A percentile compares a stretch with the other conserved stretches of the same genome.
phyloP scores from a whole-genome alignment of 2,329 filamentous ascomycete species.

The Epichloe sylvatica region DNA sequence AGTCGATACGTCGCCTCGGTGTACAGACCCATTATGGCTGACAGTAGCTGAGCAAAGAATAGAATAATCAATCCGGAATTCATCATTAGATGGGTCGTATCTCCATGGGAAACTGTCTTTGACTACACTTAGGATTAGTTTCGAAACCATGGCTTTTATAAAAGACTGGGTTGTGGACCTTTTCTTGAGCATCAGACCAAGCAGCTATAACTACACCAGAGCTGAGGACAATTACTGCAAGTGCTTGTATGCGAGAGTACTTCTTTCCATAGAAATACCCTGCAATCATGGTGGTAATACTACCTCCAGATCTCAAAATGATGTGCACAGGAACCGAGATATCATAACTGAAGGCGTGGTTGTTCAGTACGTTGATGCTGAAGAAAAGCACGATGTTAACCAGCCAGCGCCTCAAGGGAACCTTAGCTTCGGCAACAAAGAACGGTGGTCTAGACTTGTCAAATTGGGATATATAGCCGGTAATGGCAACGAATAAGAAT shows the following conservation, averaged over 20 bases:
- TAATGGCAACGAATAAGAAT: slow-evolving; percentile 69
- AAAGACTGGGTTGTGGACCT: slow-evolving; percentile 38
- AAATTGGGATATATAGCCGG: slow-evolving; percentile 63
- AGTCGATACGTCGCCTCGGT: slow-evolving; percentile 78
- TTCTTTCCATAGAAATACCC: slow-evolving; percentile 75
- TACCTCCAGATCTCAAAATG: slow-evolving; percentile 91
- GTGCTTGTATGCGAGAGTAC: slow-evolving; percentile 66
- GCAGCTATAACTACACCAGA: slow-evolving; percentile 76
- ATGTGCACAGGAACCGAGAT: slow-evolving; percentile 96
- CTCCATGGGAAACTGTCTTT: not conserved
- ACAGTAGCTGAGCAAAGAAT: slow-evolving; percentile 76
- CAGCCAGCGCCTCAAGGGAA: slow-evolving; percentile 74
- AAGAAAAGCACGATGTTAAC: slow-evolving; percentile 87
- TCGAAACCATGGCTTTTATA: not conserved
- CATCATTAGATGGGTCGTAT: slow-evolving; percentile 17
- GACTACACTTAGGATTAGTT: not conserved
- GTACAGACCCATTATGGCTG: slow-evolving; percentile 88
- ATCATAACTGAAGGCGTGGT: slow-evolving; percentile 92
- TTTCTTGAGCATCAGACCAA: slow-evolving; percentile 75
- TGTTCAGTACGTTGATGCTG: slow-evolving; percentile 88
- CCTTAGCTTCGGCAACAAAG: slow-evolving; percentile 61
- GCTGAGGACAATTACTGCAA: slow-evolving; percentile 72
- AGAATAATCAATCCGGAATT: slow-evolving; percentile 64
- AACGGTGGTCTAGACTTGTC: slow-evolving; percentile 53
- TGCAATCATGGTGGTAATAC: slow-evolving; percentile 88